A percentile compares a stretch with the other conserved stretches of the same genome.
phyloP scores from a whole-genome alignment of 148 eudicot genomes.

The Linanthus parryae region DNA sequence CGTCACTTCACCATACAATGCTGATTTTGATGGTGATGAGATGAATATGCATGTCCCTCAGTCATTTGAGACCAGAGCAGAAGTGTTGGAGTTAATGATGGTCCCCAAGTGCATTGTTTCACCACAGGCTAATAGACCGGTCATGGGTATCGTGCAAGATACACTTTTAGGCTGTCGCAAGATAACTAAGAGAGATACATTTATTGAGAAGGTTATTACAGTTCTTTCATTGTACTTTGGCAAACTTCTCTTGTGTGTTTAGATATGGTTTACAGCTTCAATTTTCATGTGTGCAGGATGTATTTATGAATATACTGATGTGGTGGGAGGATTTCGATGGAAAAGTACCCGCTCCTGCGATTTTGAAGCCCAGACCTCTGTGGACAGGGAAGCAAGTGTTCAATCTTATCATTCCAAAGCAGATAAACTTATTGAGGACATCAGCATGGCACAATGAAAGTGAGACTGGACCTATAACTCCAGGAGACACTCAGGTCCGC shows the following conservation, averaged over 20 bases:
- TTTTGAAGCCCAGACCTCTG: constrained; percentile 94
- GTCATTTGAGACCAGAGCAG: constrained; percentile 98
- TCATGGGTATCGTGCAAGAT: constrained; percentile 99
- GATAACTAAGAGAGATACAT: constrained; percentile 94
- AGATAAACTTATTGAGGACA: constrained; percentile 83
- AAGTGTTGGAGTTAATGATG: constrained; percentile 97
- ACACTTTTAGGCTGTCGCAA: constrained; percentile 96
- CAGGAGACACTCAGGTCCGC: constrained; percentile 91
- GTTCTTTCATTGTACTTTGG: not conserved
- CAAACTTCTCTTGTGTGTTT: not conserved
- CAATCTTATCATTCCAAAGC: constrained; percentile 94
- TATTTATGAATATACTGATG: constrained; percentile 95
- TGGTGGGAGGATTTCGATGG: constrained; percentile 99
- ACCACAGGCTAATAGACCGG: constrained; percentile 93
- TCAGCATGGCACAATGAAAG: constrained; percentile 89
- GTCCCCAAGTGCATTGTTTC: constrained; percentile 98
- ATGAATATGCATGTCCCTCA: constrained; percentile 99
- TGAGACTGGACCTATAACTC: constrained; percentile 79
- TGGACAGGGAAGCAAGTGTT: constrained; percentile 99
- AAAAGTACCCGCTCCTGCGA: constrained; percentile 89
- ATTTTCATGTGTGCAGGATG: constrained; percentile 50
- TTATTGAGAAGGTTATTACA: constrained; percentile 74
- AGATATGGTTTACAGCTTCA: not conserved
- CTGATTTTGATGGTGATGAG: constrained; percentile 99
- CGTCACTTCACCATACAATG: constrained; percentile 97